A percentile compares a stretch with the other conserved stretches of the same genome.
Evolutionary conservation across 2,329 filamentous ascomycete species (phyloP).

Genomic region (Fusarium sp.): DNA sequence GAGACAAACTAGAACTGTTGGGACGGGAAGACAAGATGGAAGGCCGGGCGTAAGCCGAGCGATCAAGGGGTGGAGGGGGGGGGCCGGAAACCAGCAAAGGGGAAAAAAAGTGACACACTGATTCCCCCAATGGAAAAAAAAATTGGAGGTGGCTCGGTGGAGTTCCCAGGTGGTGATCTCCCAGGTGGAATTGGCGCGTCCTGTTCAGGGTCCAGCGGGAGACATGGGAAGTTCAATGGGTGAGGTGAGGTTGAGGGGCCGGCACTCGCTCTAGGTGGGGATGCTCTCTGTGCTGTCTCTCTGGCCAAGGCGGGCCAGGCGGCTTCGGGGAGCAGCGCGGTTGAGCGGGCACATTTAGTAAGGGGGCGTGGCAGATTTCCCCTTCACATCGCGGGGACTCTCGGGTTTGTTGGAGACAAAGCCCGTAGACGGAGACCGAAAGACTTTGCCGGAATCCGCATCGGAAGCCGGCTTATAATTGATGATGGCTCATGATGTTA

Average conservation of each 20-base stretch:
- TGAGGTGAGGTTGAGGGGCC: slow-evolving; percentile 35
- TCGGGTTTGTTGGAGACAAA: slow-evolving; percentile 22
- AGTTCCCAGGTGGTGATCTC: slow-evolving; percentile 10
- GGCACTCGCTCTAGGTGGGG: slow-evolving; percentile 27
- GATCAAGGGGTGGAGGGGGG: slow-evolving; percentile 11
- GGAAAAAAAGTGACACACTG: background rate
- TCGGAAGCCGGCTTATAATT: slow-evolving; percentile 29
- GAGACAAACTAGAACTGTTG: slow-evolving; percentile 46
- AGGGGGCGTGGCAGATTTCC: background rate
- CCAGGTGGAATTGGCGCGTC: slow-evolving; percentile 2
- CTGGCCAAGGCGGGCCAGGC: slow-evolving; percentile 22
- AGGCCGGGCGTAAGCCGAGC: slow-evolving; percentile 34
- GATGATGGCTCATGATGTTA: background rate
- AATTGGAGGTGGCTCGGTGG: background rate
- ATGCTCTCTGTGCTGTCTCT: slow-evolving; percentile 1
- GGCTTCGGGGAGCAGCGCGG: slow-evolving; percentile 7
- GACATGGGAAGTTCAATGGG: background rate
- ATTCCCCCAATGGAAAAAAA: slow-evolving; percentile 43
- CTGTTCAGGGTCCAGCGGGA: slow-evolving; percentile 31
- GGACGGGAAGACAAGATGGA: slow-evolving; percentile 33
- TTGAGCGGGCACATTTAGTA: slow-evolving; percentile 27
- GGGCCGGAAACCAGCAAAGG: background rate
- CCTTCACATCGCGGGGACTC: background rate
- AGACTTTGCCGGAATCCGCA: slow-evolving; percentile 25
- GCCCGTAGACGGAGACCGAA: slow-evolving; percentile 33